A percentile compares a stretch with the other conserved stretches of the same genome.
Conservation (phyloP, 306 rosid genomes). For the Malus sylvestris region DNA sequence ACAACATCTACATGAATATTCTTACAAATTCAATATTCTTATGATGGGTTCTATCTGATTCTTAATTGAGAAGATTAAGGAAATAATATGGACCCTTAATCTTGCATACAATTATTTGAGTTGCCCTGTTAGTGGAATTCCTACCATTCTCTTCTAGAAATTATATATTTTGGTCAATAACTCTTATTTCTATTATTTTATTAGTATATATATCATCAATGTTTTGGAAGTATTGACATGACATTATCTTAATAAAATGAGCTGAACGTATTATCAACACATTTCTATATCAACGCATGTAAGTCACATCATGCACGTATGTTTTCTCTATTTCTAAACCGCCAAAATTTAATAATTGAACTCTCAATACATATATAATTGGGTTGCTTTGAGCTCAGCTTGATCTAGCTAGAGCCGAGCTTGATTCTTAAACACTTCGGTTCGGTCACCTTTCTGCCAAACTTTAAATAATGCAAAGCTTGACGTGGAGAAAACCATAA, state of each 20-base stretch:
- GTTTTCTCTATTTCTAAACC: neutral
- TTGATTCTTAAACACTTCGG: neutral
- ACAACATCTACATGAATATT: neutral
- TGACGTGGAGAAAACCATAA: slow-evolving; percentile 3
- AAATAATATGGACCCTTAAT: neutral
- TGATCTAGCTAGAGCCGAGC: neutral
- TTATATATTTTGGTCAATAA: neutral
- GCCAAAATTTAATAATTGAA: neutral
- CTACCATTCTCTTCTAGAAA: neutral
- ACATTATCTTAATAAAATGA: neutral
- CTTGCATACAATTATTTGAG: neutral
- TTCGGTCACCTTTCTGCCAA: neutral
- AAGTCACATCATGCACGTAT: neutral
- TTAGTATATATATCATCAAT: too few species aligned
- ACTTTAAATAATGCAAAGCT: neutral
- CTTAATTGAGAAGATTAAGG: neutral
- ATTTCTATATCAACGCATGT: neutral
- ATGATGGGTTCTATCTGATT: neutral
- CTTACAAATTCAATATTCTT: neutral
- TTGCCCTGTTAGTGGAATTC: neutral
- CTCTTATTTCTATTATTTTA: neutral
- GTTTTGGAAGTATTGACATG: too few species aligned
- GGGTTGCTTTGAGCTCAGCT: neutral
- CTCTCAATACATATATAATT: neutral
- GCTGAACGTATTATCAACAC: neutral